Evolutionary conservation across 768 basidiomycete species (phyloP), one percentile per base, ranked within the genome.

Genomic region (Suillus occidentalis): DNA sequence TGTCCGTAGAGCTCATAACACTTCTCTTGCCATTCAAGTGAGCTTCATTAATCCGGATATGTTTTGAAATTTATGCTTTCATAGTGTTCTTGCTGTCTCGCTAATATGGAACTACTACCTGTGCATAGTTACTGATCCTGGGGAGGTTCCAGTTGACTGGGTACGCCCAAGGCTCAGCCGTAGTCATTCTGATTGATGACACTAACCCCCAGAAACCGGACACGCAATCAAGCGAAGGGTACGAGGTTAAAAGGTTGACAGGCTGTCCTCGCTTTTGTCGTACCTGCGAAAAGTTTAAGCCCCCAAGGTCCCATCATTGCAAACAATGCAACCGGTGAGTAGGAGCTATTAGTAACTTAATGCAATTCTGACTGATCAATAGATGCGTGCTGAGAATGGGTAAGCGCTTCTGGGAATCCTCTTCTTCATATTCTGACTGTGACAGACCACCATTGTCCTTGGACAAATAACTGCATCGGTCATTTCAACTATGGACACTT

Each of bases 381-480:
- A 92, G 90, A 73, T 95, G 92, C 76, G 84, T 97, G 42, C 85
- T 97, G 62, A 89, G 93, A 56, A 97, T 97, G 94, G 94, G 94
- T 89, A 74, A 68, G 85, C 40, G 37, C 5, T 18, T 43, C 62
- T 22, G 28, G 39, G 45, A 22, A 39, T 52, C 69, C 68, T 39
- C 22, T 31, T 22, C 25, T 31, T 9, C 53, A 7, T 10, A 42
- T 62, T 28, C 62, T 25, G 40, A 53, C 43, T 62, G 18, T 28
- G 12, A 22, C 66, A 94, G 93, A 95, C 74, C 93, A 95, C 71
- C 93, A 95, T 72, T 94, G 93, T 73, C 94, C 93, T 8, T 96
- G 93, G 94, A 87, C 95, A 39, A 90, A 94, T 75, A 98, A 95
- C 70, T 97, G 96, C 72, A 91, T 99, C 67, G 97, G 97, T 0